Conservation (phyloP, 2,329 filamentous ascomycete genomes). For the Diaporthe citri region DNA sequence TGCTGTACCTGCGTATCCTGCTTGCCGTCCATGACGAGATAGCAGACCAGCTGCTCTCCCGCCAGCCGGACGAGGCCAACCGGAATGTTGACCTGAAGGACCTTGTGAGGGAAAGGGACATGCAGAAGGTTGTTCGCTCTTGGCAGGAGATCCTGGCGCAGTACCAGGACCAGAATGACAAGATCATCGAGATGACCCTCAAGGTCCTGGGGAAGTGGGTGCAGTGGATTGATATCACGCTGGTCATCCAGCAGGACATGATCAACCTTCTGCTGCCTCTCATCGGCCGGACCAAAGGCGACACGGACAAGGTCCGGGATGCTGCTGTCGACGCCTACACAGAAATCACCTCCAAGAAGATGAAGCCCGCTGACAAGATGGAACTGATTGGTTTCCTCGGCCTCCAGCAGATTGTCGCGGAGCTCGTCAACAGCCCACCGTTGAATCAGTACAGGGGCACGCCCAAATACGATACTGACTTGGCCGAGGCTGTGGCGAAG, state of each 20-base stretch:
- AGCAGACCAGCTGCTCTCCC: conserved; percentile 87
- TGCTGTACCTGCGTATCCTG: conserved; percentile 90
- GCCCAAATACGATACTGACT: conserved; percentile 91
- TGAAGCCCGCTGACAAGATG: conserved; percentile 93
- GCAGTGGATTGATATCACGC: conserved; percentile 96
- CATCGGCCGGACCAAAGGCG: conserved; percentile 77
- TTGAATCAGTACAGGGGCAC: conserved; percentile 84
- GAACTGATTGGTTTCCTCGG: conserved; percentile 94
- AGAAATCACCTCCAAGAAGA: conserved; percentile 97
- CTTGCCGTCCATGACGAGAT: conserved; percentile 97
- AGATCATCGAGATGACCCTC: conserved; percentile 87
- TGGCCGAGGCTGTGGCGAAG: conserved; percentile 95
- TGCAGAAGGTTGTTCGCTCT: conserved; percentile 86
- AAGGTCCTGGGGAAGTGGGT: conserved; percentile 97
- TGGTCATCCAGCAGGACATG: conserved; percentile 92
- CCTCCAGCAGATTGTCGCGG: conserved; percentile 84
- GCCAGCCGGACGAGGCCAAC: conserved; percentile 83
- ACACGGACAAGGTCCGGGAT: conserved; percentile 85
- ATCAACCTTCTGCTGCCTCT: conserved; percentile 87
- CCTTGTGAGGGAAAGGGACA: conserved; percentile 85
- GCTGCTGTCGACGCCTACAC: conserved; percentile 95
- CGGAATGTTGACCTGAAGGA: conserved; percentile 93
- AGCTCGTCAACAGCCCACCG: conserved; percentile 86
- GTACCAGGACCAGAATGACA: conserved; percentile 78
- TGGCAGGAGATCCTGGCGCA: conserved; percentile 92